These are phyloP conservation scores for Plectosphaerella cucumerina DNA, from an alignment of 2,329 filamentous ascomycete species.

Conservation along the genomic window DNA sequence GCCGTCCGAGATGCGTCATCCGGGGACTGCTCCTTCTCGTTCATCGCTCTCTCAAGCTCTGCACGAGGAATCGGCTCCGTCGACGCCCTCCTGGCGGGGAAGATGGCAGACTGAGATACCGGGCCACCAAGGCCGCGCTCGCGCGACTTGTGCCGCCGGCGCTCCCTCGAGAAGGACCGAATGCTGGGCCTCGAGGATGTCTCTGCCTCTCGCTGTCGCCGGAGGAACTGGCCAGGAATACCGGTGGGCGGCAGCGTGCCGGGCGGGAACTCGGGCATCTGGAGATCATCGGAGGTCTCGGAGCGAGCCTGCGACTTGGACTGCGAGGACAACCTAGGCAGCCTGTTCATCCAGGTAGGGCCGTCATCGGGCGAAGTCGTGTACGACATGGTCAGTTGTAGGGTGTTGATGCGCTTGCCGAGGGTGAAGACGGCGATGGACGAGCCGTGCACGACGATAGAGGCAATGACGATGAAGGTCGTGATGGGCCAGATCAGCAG, in stretches of 20 bases:
- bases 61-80: conserved; percentile 12
- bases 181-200: conserved; percentile 35
- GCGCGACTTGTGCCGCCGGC: conserved; percentile 63
- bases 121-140: conserved; percentile 78
- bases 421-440: conserved; percentile 97
- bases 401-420: conserved; percentile 95
- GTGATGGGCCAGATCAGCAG: conserved; percentile 93
- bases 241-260: conserved; percentile 70
- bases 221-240: conserved; percentile 71
- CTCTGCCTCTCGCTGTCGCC: conserved; percentile 77
- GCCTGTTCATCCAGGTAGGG: conserved; percentile 89
- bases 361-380: conserved; percentile 85
- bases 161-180: conserved; percentile 52
- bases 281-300: conserved; percentile 69
- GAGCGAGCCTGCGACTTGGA: conserved; percentile 80
- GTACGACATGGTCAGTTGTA: conserved; percentile 94
- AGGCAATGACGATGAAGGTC: conserved; percentile 88
- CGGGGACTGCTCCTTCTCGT: conserved; percentile 19
- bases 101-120: conserved; percentile 85
- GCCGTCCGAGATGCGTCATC: conserved; percentile 16
- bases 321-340: conserved; percentile 66
- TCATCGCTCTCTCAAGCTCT: conserved; percentile 2
- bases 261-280: conserved; percentile 56
- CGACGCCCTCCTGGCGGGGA: conserved; percentile 49
- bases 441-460: conserved; percentile 95